Base-by-base conservation (phyloP, 345 rosid species). In the Moricandia moricandioides region DNA sequence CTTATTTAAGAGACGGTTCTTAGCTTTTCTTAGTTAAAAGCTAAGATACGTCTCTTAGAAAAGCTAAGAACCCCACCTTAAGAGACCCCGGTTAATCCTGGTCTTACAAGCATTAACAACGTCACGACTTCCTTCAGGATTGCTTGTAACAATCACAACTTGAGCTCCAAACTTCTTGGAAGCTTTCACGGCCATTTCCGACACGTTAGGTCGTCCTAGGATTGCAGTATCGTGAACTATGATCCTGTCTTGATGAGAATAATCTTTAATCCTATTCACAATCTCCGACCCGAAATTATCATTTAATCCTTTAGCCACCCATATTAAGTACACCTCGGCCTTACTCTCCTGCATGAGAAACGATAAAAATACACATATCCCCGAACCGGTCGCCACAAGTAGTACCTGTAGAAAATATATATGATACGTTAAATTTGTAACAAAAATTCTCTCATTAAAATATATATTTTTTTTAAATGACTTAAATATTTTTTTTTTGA, bases 101-200 rank as follows among this genome's bases (percentile, higher is more conserved):
- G n/a, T n/a, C n/a, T n/a, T 89, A 82, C 96, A 91, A 0, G 92
- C 82, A 71, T 84, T 73, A 24, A 90, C 92, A 39, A 91, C 91
- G 30, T 90, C 93, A 71, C 89, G 81, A 77, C 97, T 89, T 70
- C 98, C 93, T 82, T 88, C 86, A 10, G 98, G 98, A 72, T 93
- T 91, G 75, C 96, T 91, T 6, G 97, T 89, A n/a, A 91, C 95
- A 30, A 93, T 80, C 35, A 89, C 96, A 1, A 87, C 95, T 72
- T 92, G 85, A 26, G 90, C 89, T 14, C 86, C 83, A 87, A 88
- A 90, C 73, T 67, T 84, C 65, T 80, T 87, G 1, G 98, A 92
- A 3, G 85, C 73, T 27, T 86, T 87, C 4, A 90, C 81, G 10
- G 86, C 91, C 93, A 87, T 82, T 73, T 86, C 65, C 0, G 97